phyloP scores from a whole-genome alignment of 2,329 filamentous ascomycete species.

The Monilinia vaccinii-corymbosi region DNA sequence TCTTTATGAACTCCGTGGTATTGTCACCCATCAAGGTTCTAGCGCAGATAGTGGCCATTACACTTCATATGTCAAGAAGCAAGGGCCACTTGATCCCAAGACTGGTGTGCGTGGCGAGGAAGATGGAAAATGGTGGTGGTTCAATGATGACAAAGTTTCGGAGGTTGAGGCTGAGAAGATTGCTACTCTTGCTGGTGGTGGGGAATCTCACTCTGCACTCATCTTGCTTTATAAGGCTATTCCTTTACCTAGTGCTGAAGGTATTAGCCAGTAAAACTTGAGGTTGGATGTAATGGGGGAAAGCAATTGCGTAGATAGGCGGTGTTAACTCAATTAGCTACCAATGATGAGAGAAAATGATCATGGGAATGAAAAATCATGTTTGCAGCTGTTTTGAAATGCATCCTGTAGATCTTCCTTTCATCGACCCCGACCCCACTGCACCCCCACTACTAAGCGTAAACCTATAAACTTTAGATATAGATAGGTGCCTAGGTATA shows the following conservation, averaged over 20 bases:
- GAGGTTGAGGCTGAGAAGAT: slow-evolving; percentile 91
- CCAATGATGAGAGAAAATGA: neutral
- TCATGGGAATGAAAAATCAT: neutral
- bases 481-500: neutral
- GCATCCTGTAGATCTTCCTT: neutral
- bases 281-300: neutral
- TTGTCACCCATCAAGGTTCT: slow-evolving; percentile 93
- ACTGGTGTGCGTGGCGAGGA: slow-evolving; percentile 72
- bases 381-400: neutral
- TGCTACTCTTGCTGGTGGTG: slow-evolving; percentile 78
- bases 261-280: slow-evolving; percentile 15
- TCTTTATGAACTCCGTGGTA: slow-evolving; percentile 85
- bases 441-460: neutral
- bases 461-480: neutral
- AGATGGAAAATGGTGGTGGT: slow-evolving; percentile 99
- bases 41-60: slow-evolving; percentile 98
- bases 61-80: slow-evolving; percentile 95
- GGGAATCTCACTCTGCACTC: slow-evolving; percentile 75
- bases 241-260: slow-evolving; percentile 52
- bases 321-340: neutral
- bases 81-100: slow-evolving; percentile 59
- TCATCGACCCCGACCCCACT: neutral
- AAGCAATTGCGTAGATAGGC: neutral
- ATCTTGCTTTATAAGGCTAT: slow-evolving; percentile 73
- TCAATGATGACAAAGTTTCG: slow-evolving; percentile 95